phyloP scores from a whole-genome alignment of 306 rosid species.

The Ochetophila trinervis region DNA sequence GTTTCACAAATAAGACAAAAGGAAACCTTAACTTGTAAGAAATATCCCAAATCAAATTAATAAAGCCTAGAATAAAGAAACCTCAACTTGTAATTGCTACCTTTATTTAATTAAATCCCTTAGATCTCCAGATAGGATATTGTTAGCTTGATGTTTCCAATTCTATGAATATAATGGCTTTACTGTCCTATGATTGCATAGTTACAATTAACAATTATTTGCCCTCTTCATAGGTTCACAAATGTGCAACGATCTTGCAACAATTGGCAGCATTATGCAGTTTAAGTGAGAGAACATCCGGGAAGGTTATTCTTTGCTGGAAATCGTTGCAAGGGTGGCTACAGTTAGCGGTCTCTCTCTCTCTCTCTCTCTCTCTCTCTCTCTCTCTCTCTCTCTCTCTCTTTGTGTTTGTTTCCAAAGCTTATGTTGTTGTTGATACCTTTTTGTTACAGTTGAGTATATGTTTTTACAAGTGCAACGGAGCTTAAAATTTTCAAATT shows the following conservation, averaged over 20 bases:
- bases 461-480: neutral
- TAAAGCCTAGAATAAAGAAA: too few relatives aligned
- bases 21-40: too few relatives aligned
- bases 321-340: constrained; percentile 88
- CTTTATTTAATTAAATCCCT: too few relatives aligned
- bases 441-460: neutral
- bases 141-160: too few relatives aligned
- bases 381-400: neutral
- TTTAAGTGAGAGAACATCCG: constrained; percentile 71
- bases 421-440: constrained; percentile 11
- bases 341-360: constrained; percentile 71
- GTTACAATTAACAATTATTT: constrained; percentile 17
- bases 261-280: constrained; percentile 88
- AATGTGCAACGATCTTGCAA: constrained; percentile 94
- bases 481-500: neutral
- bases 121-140: too few relatives aligned
- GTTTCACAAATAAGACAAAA: too few relatives aligned
- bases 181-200: constrained; percentile 15
- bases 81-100: too few relatives aligned
- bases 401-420: neutral
- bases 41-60: too few relatives aligned
- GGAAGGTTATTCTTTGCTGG: constrained; percentile 75
- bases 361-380: constrained; percentile 28
- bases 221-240: constrained; percentile 68
- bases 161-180: neutral